Evolutionary conservation across 2,329 filamentous ascomycete species (phyloP).

Genomic region (Chaetoscypha palmicola): DNA sequence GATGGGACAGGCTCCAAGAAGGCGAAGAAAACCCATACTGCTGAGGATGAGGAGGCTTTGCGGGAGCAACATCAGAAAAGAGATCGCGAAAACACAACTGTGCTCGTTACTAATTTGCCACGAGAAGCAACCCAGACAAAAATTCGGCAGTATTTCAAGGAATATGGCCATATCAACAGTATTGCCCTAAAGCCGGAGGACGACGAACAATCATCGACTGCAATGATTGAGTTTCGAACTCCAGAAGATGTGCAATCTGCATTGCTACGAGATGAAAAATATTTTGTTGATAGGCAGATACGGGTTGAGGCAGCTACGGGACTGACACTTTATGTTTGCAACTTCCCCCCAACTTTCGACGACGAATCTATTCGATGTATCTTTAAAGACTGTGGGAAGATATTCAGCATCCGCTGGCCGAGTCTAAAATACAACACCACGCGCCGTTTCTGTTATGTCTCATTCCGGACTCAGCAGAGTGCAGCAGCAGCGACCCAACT

Average conservation of each 20-base stretch:
- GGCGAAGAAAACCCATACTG: conserved; percentile 37
- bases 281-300: conserved; percentile 66
- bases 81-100: conserved; percentile 83
- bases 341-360: conserved; percentile 74
- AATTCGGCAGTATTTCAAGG: conserved; percentile 83
- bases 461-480: conserved; percentile 65
- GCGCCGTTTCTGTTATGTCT: conserved; percentile 91
- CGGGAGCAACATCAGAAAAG: conserved; percentile 51
- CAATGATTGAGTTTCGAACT: conserved; percentile 78
- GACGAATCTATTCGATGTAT: conserved; percentile 61
- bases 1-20: conserved; percentile 59
- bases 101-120: conserved; percentile 76
- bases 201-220: conserved; percentile 55
- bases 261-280: conserved; percentile 72
- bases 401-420: conserved; percentile 81
- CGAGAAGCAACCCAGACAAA: conserved; percentile 60
- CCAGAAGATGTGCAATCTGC: conserved; percentile 77
- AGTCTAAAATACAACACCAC: conserved; percentile 84
- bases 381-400: conserved; percentile 70
- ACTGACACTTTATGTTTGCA: conserved; percentile 81
- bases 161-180: conserved; percentile 78
- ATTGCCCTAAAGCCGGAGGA: conserved; percentile 61
- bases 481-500: conserved; percentile 67
- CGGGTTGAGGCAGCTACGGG: conserved; percentile 67
- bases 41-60: conserved; percentile 33